Evolutionary conservation across 108 stramenopile genomes (phyloP), one percentile per base, ranked within the genome.

Genomic region (Skeletonema grethae): DNA sequence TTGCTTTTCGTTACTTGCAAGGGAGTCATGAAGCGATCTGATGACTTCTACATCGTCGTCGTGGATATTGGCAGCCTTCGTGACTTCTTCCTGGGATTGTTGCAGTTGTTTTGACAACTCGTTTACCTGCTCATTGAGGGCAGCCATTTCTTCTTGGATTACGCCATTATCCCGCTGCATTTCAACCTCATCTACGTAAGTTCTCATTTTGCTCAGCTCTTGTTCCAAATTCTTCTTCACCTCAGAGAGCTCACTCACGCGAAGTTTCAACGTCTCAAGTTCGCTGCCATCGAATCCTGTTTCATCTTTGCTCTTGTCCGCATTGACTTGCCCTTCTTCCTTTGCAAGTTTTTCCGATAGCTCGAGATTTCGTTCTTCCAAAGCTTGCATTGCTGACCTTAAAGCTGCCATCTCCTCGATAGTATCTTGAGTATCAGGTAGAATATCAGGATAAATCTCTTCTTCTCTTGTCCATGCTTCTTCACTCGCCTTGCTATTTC

Each of bases 381-480:
- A 41, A 32, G 67, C 45, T 2, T 18, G 29, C 12, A 76, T 24
- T 16, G 31, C 36, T 43, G 68, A 57, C 31, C 68, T 69, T 16
- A 76, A 32, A 36, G 48, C 38, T 36, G 61, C 60, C 30, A 76
- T 30, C 18, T 80, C 68, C 4, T 79, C 70, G 24, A 28, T 45
- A 16, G 35, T 24, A 24, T 69, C 36, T 16, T 62, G 32, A 36
- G 46, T 45, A 1, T 34, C 59, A 48, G 62, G 67, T 13, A 65
- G 36, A 48, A 73, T 38, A 56, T 80, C 72, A n/a, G 79, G 79
- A 48, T 69, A 80, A 12, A 73, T 38, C 12, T 53, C 50, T 24
- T 53, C 22, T 53, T 24, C 50, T n/a, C n/a, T n/a, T n/a, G n/a
- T n/a, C n/a, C n/a, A n/a, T n/a, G n/a, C n/a, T n/a, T n/a, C 22